A percentile compares a stretch with the other conserved stretches of the same genome.
Evolutionary conservation across 2,329 filamentous ascomycete species (phyloP).

Genomic region (Aspergillus carbonarius): DNA sequence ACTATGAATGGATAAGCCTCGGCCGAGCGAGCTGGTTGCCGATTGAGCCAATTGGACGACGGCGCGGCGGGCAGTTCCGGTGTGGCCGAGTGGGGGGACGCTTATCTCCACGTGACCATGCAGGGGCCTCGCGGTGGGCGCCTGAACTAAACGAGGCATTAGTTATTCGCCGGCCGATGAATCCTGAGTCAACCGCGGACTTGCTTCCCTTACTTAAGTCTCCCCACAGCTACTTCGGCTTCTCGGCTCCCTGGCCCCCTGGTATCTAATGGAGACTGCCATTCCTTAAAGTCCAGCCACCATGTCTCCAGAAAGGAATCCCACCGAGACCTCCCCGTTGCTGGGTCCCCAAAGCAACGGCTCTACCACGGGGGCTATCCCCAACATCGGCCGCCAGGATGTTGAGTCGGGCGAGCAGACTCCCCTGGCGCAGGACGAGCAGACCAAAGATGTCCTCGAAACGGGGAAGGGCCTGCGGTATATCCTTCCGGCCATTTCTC

Average conservation of each 20-base stretch:
- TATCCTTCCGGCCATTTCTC: constrained; percentile 61
- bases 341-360: constrained; percentile 36
- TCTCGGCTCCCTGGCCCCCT: not conserved
- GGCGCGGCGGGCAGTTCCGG: not conserved
- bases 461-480: constrained; percentile 54
- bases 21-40: not conserved
- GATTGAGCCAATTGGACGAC: constrained; percentile 3
- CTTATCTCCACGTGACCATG: constrained; percentile 23
- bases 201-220: not conserved
- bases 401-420: constrained; percentile 20
- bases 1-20: too few relatives aligned
- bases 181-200: not conserved
- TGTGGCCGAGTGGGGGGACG: not conserved
- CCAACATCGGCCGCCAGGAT: constrained; percentile 16
- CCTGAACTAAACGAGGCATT: too few relatives aligned
- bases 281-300: not conserved
- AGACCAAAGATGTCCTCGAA: constrained; percentile 42
- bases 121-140: not conserved
- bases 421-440: constrained; percentile 13
- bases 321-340: constrained; percentile 48
- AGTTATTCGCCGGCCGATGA: not conserved
- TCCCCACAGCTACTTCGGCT: not conserved
- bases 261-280: constrained; percentile 5
- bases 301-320: constrained; percentile 26
- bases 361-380: constrained; percentile 25